Evolutionary conservation across 176 grass and related monocot genomes (phyloP).

Genomic region (Phoenix roebelenii): DNA sequence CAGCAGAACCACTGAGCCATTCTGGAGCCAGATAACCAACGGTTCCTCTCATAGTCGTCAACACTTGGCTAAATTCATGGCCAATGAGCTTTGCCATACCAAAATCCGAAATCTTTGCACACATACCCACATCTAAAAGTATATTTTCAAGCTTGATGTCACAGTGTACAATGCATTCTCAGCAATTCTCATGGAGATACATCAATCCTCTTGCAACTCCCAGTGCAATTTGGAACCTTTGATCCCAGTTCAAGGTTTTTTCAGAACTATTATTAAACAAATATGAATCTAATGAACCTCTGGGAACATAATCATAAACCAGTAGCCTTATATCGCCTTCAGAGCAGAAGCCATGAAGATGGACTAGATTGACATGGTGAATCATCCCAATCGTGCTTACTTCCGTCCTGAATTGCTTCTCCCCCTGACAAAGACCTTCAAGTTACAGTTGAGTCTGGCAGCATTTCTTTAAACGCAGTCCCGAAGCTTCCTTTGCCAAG

Average conservation of each 20-base stretch:
- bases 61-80: conserved; percentile 10
- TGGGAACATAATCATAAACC: conserved; percentile 22
- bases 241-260: conserved; percentile 11
- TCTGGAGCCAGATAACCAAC: conserved; percentile 37
- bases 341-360: conserved; percentile 17
- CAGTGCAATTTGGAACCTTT: conserved; percentile 14
- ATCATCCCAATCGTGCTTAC: conserved; percentile 40
- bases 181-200: conserved; percentile 43
- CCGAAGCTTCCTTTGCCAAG: conserved; percentile 37
- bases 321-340: conserved; percentile 4
- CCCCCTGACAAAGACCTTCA: conserved; percentile 13
- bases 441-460: conserved; percentile 4
- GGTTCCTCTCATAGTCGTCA: conserved; percentile 33
- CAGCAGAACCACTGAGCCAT: conserved; percentile 24
- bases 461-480: conserved; percentile 25
- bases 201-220: conserved; percentile 12
- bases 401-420: conserved; percentile 38
- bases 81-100: conserved; percentile 27
- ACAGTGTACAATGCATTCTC: conserved; percentile 40
- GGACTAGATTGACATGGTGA: conserved; percentile 32
- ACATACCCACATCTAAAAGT: conserved; percentile 18
- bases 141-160: conserved; percentile 46
- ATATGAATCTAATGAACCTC: conserved; percentile 13
- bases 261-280: conserved; percentile 4
- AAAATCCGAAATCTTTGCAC: conserved; percentile 41